Conservation (phyloP, 2,329 filamentous ascomycete genomes). For the Ophiostoma ulmi region DNA sequence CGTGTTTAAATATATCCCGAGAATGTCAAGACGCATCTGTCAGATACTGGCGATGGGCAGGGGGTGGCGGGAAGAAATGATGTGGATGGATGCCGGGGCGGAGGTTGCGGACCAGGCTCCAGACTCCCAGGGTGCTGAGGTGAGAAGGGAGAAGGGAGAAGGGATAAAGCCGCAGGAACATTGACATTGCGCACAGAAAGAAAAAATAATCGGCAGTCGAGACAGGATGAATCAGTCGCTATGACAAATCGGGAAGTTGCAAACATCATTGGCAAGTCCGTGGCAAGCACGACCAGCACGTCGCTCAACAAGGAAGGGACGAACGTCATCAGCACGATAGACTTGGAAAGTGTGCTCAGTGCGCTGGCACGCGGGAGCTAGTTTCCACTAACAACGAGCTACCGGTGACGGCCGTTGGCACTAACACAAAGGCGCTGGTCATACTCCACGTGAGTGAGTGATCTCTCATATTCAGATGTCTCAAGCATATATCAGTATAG, state of each 20-base stretch:
- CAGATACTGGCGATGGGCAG: background rate
- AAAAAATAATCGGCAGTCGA: background rate
- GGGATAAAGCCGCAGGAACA: background rate
- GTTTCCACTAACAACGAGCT: constrained; percentile 6
- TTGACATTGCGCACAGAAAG: background rate
- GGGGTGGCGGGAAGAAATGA: background rate
- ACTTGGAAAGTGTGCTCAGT: background rate
- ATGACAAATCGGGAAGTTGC: background rate
- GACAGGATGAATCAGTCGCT: background rate
- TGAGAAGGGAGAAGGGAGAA: too few species aligned
- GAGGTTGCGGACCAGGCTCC: background rate
- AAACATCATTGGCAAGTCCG: background rate
- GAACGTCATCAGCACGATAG: constrained; percentile 20
- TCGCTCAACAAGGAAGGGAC: constrained; percentile 14
- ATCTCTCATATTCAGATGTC: background rate
- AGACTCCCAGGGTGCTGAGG: background rate
- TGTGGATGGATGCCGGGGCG: background rate
- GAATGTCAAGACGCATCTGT: background rate
- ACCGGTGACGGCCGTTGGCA: constrained; percentile 10
- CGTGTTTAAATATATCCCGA: background rate
- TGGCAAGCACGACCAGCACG: background rate
- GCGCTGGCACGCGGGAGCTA: constrained; percentile 18
- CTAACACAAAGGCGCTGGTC: constrained; percentile 12
- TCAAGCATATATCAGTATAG: background rate
- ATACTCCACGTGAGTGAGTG: background rate